These are phyloP conservation scores for Fomitiporia mediterranea DNA, from an alignment of 1,284 basidiomycete genomes.

Conservation along the genomic window DNA sequence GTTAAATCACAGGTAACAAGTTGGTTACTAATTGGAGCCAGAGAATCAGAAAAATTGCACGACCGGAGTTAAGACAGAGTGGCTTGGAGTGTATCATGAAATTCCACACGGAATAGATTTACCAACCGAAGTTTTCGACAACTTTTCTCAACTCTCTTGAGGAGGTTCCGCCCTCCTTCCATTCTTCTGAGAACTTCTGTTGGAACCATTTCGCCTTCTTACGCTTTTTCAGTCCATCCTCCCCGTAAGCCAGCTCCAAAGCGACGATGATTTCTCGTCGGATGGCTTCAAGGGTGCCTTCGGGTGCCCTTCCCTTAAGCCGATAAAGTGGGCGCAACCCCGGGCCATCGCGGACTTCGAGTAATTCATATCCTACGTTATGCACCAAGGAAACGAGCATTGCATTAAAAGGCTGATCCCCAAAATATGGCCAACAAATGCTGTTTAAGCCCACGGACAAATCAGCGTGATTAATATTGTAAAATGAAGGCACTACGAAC, in stretches of 20 bases:
- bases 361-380: constrained; percentile 27
- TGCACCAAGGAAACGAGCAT: constrained; percentile 23
- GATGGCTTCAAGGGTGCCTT: constrained; percentile 5
- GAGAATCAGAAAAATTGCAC: too few species aligned
- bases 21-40: too few species aligned
- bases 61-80: too few species aligned
- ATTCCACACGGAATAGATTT: too few species aligned
- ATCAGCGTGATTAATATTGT: not conserved
- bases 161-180: constrained; percentile 6
- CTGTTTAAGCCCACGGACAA: constrained; percentile 14
- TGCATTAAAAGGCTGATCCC: constrained; percentile 27
- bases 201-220: constrained; percentile 2
- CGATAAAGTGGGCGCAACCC: constrained; percentile 22
- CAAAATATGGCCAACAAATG: constrained; percentile 27
- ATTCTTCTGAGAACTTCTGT: not conserved
- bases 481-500: constrained; percentile 2
- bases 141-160: constrained; percentile 10
- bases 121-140: not conserved
- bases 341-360: constrained; percentile 26
- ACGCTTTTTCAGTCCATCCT: constrained; percentile 11
- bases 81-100: too few species aligned
- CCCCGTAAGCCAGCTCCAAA: constrained; percentile 1
- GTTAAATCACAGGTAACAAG: too few species aligned
- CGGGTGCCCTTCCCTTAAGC: not conserved
- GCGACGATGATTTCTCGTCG: not conserved